Conservation (phyloP, 352 stramenopile species). For the Nothophytophthora sp. region DNA sequence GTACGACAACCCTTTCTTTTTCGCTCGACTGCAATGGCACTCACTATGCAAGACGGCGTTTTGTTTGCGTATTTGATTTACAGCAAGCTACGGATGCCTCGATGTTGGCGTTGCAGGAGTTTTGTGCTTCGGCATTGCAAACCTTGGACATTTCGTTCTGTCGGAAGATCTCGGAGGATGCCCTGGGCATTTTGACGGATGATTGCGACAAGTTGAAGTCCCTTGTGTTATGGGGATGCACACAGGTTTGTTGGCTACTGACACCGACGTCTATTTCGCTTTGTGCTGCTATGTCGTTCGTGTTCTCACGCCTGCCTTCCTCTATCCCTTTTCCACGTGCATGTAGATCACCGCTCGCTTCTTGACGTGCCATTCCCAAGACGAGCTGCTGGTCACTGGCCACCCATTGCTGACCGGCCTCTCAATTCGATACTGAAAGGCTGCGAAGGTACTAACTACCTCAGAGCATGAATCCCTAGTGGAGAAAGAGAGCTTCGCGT, state of each 20-base stretch:
- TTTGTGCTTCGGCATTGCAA: slow-evolving; percentile 42
- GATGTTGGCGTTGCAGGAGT: slow-evolving; percentile 49
- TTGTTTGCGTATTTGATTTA: slow-evolving; percentile 3
- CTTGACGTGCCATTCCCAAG: slow-evolving; percentile 62
- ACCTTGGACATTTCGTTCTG: slow-evolving; percentile 82
- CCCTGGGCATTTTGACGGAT: slow-evolving; percentile 63
- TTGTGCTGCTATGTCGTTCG: not conserved
- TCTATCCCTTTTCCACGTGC: not conserved
- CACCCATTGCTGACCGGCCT: slow-evolving; percentile 76
- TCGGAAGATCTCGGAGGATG: slow-evolving; percentile 67
- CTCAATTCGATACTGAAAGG: slow-evolving; percentile 70
- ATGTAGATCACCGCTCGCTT: slow-evolving; percentile 70
- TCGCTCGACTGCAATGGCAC: not conserved
- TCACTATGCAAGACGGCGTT: slow-evolving; percentile 1
- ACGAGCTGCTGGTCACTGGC: slow-evolving; percentile 63
- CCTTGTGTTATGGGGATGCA: slow-evolving; percentile 76
- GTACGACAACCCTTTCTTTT: slow-evolving; percentile 34
- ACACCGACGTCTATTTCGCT: too few species aligned
- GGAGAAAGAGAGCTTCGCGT: too few species aligned
- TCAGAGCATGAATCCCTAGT: too few species aligned
- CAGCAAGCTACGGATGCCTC: slow-evolving; percentile 61
- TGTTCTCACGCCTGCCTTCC: not conserved
- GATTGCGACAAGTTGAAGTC: slow-evolving; percentile 39
- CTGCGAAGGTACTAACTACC: too few species aligned
- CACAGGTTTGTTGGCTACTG: slow-evolving; percentile 44